Evolutionary conservation across 768 basidiomycete species (phyloP), one percentile per base, ranked within the genome.

Genomic region (Lentinula aciculospora): DNA sequence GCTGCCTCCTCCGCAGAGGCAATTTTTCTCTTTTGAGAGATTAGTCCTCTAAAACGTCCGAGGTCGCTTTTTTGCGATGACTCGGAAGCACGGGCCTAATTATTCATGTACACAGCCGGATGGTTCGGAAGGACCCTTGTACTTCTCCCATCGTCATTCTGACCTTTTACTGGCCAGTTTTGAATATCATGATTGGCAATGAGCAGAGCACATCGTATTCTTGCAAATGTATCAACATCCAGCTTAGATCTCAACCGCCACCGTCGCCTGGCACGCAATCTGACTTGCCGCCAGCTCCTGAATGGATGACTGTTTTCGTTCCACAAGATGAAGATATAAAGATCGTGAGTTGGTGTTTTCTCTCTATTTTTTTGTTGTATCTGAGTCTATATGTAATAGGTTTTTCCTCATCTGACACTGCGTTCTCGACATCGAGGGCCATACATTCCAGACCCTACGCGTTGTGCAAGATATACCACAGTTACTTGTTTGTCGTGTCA

Each of bases 181-280:
- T 34, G 28, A 21, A 2, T 4, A 19, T 29, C 40, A 56, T 56
- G 54, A 37, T 25, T 31, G 40, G 40, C 39, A 56, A 53, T 53
- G 51, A 53, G 28, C 45, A 48, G 46, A 36, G 13, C 23, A 46
- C 55, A 19, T 32, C 40, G n/a, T 57, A 57, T 63, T 71, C 80
- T 25, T 81, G 80, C 66, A 73, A 70, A 61, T 81, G 80, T 55
- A 71, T 81, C 56, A 81, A 81, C 59, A 71, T 81, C 10, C 75
- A 71, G 56, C 71, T 84, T 61, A 73, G 72, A 42, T 72, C 76
- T 17, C 76, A 74, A 34, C 76, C 72, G 13, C 65, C 72, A n/a
- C 72, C 67, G 7, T 68, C 71, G 23, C 39, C 34, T 37, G 23
- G 23, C 34, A 56, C 64, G n/a, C 72, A 72, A 58, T 62, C 66